Evolutionary conservation across 306 rosid genomes (phyloP), one percentile per base, ranked within the genome.

Genomic region (Malus sylvestris): DNA sequence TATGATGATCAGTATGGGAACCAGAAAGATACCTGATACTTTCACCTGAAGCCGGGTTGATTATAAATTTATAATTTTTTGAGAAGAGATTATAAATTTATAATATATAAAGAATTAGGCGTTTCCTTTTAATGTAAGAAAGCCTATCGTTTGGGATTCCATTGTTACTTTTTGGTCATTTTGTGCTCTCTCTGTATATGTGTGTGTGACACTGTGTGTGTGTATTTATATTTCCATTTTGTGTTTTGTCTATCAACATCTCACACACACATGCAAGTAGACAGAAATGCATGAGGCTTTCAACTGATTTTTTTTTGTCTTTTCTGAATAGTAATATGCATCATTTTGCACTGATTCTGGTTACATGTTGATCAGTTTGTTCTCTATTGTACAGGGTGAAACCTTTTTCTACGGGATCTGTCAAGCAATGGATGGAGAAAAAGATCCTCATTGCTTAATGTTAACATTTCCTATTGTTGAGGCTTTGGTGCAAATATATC

Each of bases 391-490:
- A 74, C 76, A 95, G 97, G 99, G 87, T 77, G 99, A 89, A 68
- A 85, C 67, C 57, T 92, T 92, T 83, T 71, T 92, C 42, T 86
- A 75, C 86, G 93, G 90, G 76, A 84, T 89, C 84, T 95, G 93
- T 84, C 97, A 84, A 90, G 93, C 96, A 63, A 66, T 92, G 68
- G 99, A 95, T 77, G 79, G 87, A 73, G 99, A 95, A 81, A 95
- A 84, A 85, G 98, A 95, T 89, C 99, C 97, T 64, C 92, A 87
- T 70, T 95, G 99, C 85, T 83, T 95, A 81, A 68, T 89, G 89
- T 77, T 85, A 30, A 84, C 91, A 72, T 92, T 90, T 82, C 96
- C 81, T 79, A 82, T 85, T 45, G 88, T 92, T 71, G 92, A 86
- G 81, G 76, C 74, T 78, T 57, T 92, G 85, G 91, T 85, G 77